These are phyloP conservation scores for Diutina siamensis DNA, from an alignment of 1,139 yeast species.

Conservation along the genomic window DNA sequence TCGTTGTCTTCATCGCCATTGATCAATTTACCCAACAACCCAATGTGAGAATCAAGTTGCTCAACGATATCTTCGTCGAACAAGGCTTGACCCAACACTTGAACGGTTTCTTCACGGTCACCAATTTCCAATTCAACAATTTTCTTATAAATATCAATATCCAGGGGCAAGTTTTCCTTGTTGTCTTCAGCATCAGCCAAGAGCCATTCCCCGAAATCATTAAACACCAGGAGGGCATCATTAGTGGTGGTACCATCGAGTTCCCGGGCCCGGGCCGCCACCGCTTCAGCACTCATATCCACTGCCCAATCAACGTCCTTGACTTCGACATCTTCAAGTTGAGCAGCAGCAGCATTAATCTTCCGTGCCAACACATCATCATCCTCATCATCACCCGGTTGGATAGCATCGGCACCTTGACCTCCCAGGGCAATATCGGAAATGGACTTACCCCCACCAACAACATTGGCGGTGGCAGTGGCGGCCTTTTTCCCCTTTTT, in stretches of 20 bases:
- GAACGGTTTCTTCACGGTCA: constrained; percentile 67
- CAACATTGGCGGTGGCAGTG: constrained; percentile 84
- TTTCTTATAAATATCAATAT: constrained; percentile 86
- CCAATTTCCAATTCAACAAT: constrained; percentile 70
- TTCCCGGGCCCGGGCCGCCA: constrained; percentile 83
- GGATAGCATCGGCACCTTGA: constrained; percentile 16
- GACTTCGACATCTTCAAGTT: constrained; percentile 41
- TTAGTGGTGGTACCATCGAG: constrained; percentile 51
- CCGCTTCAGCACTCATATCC: constrained; percentile 95
- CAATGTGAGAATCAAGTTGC: constrained; percentile 68
- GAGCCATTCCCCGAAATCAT: constrained; percentile 88
- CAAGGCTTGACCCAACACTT: constrained; percentile 84
- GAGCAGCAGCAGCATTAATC: constrained; percentile 53
- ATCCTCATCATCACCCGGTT: constrained; percentile 36
- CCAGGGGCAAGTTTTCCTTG: constrained; percentile 55
- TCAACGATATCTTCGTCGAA: constrained; percentile 70
- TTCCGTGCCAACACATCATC: constrained; percentile 73
- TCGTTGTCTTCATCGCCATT: constrained; percentile 56
- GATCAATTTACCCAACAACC: constrained; percentile 70
- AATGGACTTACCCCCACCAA: constrained; percentile 78
- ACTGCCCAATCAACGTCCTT: constrained; percentile 97
- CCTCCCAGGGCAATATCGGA: constrained; percentile 53
- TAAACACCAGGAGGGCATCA: constrained; percentile 37
- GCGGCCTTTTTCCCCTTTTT: constrained; percentile 58
- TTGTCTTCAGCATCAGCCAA: constrained; percentile 40